Evolutionary conservation across 73 alveolate species (phyloP), one percentile per base, ranked within the genome.

Genomic region (Uronychia binucleata): DNA sequence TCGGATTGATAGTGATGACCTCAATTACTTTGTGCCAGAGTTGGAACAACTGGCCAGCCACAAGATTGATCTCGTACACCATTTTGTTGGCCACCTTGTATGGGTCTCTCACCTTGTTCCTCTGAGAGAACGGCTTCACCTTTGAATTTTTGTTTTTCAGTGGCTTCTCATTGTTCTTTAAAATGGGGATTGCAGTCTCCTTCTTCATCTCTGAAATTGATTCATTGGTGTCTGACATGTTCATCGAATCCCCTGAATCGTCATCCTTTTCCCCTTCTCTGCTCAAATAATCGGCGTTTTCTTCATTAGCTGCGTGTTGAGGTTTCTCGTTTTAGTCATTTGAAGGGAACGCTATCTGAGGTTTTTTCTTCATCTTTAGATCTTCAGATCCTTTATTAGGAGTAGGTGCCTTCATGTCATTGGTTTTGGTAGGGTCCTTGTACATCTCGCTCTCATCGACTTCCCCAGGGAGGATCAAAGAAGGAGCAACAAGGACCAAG

Each of bases 1-100:
- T 84, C 0, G 95, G 95, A n/a, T 84, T 85, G 0, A 77, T 85
- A 1, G 85, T 85, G 31, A 85, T 57, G 28, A 76, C 78, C 33
- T 84, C 91, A n/a, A 88, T 59, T 1, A 89, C 32, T 79, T 77
- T 35, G 74, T 88, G 87, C 97, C 97, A 92, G n/a, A 92, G 91
- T 77, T 81, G 87, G 79, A 87, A 59, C 0, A 89, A 28, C 57
- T 83, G 82, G 26, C 82, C 33, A 34, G 90, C 77, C 59, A 89
- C 87, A n/a, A 78, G 28, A 74, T 85, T 89, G 77, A 89, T 77
- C 33, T 89, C 95, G 19, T 81, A 33, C 30, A 89, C 59, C 34
- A 89, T 88, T 57, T 78, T 30, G 60, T 27, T 30, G 8, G 95
- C 86, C 28, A 89, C 30, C 67, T 89, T 29, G 34, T 75, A 77